These are phyloP conservation scores for Psidium guajava DNA, from an alignment of 345 rosid species.

Conservation along the genomic window DNA sequence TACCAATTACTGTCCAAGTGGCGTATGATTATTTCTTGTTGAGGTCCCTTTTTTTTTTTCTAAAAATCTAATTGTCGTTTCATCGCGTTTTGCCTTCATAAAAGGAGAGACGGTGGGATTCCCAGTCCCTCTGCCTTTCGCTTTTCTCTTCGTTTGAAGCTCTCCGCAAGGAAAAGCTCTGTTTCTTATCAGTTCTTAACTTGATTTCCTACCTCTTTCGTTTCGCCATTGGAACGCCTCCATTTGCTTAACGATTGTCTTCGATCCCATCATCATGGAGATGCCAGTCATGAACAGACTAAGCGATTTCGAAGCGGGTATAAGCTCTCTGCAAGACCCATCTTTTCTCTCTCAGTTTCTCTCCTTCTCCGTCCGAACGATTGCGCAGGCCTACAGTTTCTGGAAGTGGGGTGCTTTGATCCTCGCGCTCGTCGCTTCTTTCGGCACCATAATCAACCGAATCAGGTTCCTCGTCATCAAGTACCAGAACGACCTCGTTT, in stretches of 20 bases:
- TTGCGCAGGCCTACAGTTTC: conserved; percentile 25
- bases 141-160: not conserved
- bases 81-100: not conserved
- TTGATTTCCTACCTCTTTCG: not conserved
- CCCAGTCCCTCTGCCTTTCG: not conserved
- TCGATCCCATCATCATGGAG: conserved; percentile 26
- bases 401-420: conserved; percentile 68
- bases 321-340: conserved; percentile 20
- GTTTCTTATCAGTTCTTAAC: not conserved
- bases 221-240: not conserved
- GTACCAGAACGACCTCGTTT: conserved; percentile 4
- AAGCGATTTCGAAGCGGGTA: conserved; percentile 42
- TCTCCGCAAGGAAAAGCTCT: not conserved
- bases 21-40: not conserved
- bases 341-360: not conserved
- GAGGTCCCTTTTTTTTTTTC: not conserved
- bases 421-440: conserved; percentile 51
- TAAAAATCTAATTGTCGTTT: not conserved
- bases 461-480: conserved; percentile 31
- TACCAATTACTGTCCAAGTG: not conserved
- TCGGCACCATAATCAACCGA: conserved; percentile 32
- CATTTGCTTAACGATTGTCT: not conserved
- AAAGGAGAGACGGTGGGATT: not conserved
- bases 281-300: conserved; percentile 52
- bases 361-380: conserved; percentile 1